A percentile compares a stretch with the other conserved stretches of the same genome.
Evolutionary conservation across 768 basidiomycete genomes (phyloP).

Genomic region (Boletus reticulatus): DNA sequence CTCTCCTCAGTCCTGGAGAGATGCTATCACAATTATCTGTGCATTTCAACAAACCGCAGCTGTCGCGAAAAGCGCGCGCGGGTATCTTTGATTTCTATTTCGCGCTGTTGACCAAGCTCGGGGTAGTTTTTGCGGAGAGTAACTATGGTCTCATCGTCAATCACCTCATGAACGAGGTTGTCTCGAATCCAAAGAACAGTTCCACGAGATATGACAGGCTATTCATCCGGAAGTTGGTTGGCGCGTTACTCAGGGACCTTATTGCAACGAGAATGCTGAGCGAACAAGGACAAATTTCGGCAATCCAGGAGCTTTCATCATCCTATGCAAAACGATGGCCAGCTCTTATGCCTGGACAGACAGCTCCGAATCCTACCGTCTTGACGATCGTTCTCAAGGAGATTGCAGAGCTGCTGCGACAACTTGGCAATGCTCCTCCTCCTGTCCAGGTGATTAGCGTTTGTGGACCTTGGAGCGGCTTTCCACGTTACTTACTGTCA

Average conservation of each 20-base stretch:
- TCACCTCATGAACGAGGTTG: constrained; percentile 79
- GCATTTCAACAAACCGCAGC: constrained; percentile 74
- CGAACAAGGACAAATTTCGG: constrained; percentile 91
- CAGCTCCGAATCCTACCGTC: constrained; percentile 61
- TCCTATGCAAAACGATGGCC: constrained; percentile 91
- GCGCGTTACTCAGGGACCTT: constrained; percentile 77
- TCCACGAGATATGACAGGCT: constrained; percentile 72
- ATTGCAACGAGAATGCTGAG: constrained; percentile 87
- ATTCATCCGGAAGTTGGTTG: constrained; percentile 68
- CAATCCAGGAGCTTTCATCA: constrained; percentile 82
- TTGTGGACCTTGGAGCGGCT: background rate
- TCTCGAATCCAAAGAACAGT: constrained; percentile 54
- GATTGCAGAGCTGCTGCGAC: constrained; percentile 80
- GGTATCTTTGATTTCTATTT: constrained; percentile 90
- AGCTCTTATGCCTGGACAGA: constrained; percentile 84
- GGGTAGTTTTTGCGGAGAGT: constrained; percentile 71
- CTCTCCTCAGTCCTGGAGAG: constrained; percentile 68
- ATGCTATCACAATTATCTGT: constrained; percentile 81
- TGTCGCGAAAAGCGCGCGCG: constrained; percentile 69
- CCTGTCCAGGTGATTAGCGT: constrained; percentile 65
- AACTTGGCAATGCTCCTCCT: constrained; percentile 89
- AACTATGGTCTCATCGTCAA: constrained; percentile 78
- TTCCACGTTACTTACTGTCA: background rate
- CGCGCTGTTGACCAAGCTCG: constrained; percentile 72
- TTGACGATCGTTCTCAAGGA: constrained; percentile 78